Percentiles rank a stretch among this genome's conserved stretches.
phyloP scores from a whole-genome alignment of 1,139 yeast species.

The Hansenula lynferdii region DNA sequence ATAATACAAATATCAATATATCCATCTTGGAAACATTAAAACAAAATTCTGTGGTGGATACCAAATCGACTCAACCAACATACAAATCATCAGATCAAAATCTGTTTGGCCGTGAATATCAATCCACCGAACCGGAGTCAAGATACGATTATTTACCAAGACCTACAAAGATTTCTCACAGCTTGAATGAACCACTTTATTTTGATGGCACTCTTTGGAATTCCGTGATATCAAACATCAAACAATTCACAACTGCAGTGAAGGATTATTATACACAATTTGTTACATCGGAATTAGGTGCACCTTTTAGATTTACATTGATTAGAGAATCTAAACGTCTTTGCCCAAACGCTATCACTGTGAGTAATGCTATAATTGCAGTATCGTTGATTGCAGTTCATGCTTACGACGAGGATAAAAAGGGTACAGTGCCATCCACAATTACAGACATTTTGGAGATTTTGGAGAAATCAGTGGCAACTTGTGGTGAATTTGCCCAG shows the following conservation, averaged over 20 bases:
- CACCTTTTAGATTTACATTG: constrained; percentile 42
- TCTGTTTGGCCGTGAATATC: constrained; percentile 22
- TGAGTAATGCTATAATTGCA: constrained; percentile 63
- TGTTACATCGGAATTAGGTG: constrained; percentile 34
- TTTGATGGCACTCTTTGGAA: constrained; percentile 10
- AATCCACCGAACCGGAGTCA: constrained; percentile 9
- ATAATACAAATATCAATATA: constrained; percentile 26
- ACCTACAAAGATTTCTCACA: constrained; percentile 2
- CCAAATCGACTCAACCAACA: not conserved
- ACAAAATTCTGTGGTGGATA: not conserved
- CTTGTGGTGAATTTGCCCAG: constrained; percentile 42
- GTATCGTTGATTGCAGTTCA: constrained; percentile 53
- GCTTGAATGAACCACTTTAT: not conserved
- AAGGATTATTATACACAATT: constrained; percentile 21
- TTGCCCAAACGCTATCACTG: constrained; percentile 50
- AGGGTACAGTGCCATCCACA: constrained; percentile 44
- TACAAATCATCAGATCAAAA: constrained; percentile 9
- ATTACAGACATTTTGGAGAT: constrained; percentile 55
- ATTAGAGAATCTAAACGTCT: constrained; percentile 56
- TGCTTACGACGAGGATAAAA: constrained; percentile 61
- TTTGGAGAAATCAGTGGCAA: constrained; percentile 55
- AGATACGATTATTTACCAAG: constrained; percentile 16
- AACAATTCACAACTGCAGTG: constrained; percentile 1
- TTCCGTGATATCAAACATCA: constrained; percentile 4
- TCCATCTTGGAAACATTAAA: constrained; percentile 6